Percentiles rank a stretch among this genome's conserved stretches.
These are phyloP conservation scores for Talaromyces adpressus DNA, from an alignment of 495 filamentous ascomycete species.

Conservation along the genomic window DNA sequence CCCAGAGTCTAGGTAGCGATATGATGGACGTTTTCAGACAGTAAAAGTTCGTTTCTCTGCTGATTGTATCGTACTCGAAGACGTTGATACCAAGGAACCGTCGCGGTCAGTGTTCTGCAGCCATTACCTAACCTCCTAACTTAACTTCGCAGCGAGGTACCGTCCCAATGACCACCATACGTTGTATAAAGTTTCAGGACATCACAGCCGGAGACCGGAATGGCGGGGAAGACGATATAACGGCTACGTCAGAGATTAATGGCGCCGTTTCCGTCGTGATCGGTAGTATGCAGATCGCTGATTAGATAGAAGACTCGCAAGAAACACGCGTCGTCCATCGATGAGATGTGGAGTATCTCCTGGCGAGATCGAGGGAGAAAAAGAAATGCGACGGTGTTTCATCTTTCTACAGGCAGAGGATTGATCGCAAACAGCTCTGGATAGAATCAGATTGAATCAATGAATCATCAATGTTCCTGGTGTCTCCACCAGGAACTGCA, in stretches of 20 bases:
- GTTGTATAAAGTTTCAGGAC: not conserved
- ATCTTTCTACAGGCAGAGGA: no score
- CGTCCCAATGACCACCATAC: no score
- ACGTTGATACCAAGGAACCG: not conserved
- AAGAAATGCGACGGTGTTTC: not conserved
- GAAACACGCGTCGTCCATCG: not conserved
- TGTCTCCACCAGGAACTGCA: not conserved
- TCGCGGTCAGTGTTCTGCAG: not conserved
- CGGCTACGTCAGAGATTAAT: not conserved
- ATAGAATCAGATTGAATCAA: not conserved
- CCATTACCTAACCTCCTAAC: not conserved
- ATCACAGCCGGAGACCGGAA: not conserved
- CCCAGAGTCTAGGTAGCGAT: not conserved
- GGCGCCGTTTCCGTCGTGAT: not conserved
- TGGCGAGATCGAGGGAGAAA: not conserved
- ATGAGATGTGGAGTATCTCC: not conserved
- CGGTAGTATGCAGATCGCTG: not conserved
- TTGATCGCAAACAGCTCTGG: not conserved
- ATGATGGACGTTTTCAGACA: not conserved
- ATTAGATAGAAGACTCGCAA: not conserved
- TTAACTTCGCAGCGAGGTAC: not conserved
- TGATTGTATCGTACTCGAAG: not conserved
- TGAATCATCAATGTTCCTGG: constrained; percentile 2
- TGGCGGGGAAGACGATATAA: not conserved
- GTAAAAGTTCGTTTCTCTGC: not conserved